Evolutionary conservation across 2,329 filamentous ascomycete genomes (phyloP), one percentile per base, ranked within the genome.

Genomic region (Aspergillus pseudoviridinutans): DNA sequence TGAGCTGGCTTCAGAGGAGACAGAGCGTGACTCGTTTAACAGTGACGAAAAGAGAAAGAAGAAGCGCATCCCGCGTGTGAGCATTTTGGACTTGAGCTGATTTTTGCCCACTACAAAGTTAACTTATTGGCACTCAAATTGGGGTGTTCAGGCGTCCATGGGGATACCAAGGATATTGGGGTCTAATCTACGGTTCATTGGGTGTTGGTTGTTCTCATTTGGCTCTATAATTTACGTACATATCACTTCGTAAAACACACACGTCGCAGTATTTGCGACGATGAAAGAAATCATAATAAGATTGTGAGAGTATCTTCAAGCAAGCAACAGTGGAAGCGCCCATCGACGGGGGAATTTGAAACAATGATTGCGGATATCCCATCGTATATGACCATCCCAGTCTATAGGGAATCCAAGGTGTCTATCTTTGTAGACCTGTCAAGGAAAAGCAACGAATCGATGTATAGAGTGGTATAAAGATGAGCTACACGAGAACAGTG

Each of bases 41-140:
- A n/a, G 47, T 4, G 51, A 41, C 50, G 54, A 56, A 22, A 47
- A 54, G 58, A 47, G 49, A 28, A 65, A 67, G 32, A 70, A 68
- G 58, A 72, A 74, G 57, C 61, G 68, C 12, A 58, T 73, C 25
- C 51, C 67, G 25, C 71, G 72, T 32, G 71, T 73, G 20, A 74
- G 72, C 61, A 65, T 74, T 32, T 17, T 74, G 50, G 71, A 74
- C 57, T 58, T 74, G 60, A 67, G 51, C 9, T 59, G 49, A 59
- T 25, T n/a, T 25, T 6, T 32, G 44, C 44, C 22, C 3, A 24
- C 44, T 20, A 8, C 14, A 17, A 24, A 2, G 10, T 47, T 47
- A 24, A 24, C 10, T 14, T 14, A 27, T 47, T 27, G 10, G 44
- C 10, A 47, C 2, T 25, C 22, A 14, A 24, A 24, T 9, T 22